Evolutionary conservation across 2,329 filamentous ascomycete genomes (phyloP).

Genomic region (Atkinsonella hypoxylon): DNA sequence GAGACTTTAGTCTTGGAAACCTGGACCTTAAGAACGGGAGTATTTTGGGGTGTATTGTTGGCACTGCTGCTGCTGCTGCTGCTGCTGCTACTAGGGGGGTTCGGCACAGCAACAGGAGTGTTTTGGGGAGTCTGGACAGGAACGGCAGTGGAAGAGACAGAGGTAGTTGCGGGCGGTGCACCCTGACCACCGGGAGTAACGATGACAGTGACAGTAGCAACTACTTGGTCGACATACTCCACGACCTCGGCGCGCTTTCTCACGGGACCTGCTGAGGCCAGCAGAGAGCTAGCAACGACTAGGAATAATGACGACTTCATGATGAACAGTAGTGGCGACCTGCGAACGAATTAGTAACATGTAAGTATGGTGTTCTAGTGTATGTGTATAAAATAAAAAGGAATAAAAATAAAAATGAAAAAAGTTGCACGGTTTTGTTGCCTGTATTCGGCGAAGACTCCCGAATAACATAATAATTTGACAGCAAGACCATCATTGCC

Average conservation of each 20-base stretch:
- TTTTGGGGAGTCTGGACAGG: constrained; percentile 7
- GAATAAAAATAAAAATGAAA: background rate
- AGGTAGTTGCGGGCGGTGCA: background rate
- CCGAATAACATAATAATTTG: too few relatives aligned
- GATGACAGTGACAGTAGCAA: constrained; percentile 34
- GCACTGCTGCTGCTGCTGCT: background rate
- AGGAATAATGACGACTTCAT: constrained; percentile 41
- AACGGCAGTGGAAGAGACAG: constrained; percentile 1
- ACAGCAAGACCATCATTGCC: too few relatives aligned
- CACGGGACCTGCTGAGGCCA: constrained; percentile 34
- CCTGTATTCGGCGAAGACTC: background rate
- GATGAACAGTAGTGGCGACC: constrained; percentile 1
- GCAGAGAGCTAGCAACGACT: constrained; percentile 30
- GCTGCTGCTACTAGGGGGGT: background rate
- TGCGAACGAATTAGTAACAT: background rate
- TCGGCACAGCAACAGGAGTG: background rate
- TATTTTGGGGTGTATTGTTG: background rate
- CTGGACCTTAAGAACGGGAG: background rate
- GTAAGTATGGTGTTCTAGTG: background rate
- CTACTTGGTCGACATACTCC: constrained; percentile 26
- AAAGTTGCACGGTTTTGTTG: background rate
- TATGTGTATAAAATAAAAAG: too few relatives aligned
- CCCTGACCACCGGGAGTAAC: constrained; percentile 8
- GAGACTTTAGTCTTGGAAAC: background rate
- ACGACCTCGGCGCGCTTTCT: constrained; percentile 28